Base-by-base conservation (phyloP, 2,329 filamentous ascomycete genomes). In the Trichoderma sp. region DNA sequence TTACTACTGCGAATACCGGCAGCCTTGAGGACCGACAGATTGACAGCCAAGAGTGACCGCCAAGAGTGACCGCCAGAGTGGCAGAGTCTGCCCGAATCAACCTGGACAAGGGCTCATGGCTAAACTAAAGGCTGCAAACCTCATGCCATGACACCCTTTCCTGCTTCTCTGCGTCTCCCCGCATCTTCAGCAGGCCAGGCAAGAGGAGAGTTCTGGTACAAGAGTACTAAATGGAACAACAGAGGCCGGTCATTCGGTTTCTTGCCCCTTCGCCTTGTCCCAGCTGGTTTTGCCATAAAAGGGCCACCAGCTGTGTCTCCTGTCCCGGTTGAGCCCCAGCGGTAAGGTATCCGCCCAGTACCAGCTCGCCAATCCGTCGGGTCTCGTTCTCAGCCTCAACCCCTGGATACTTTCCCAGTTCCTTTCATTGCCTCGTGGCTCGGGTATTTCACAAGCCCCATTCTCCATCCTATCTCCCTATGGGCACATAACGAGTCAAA, bases 361-460 rank as follows among this genome's bases (percentile, higher is more conserved):
- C 30, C 24, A 58, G 21, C 21, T 51, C 48, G 47, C 58, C 58
- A 61, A 61, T 63, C 61, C 61, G 61, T 63, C 61, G 61, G 60
- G 51, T 63, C 60, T 17, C 60, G 21, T 21, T 15, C 12, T n/a
- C 39, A 24, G 39, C 19, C 43, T 39, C 34, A 39, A 14, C 51
- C 61, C 61, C 41, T 44, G 48, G 28, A 5, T 39, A 39, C 48
- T 54, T n/a, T 34, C 34, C 30, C 47, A 19, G 39, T 43, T 14
- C 17, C 19, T 34, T 62, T 12, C 15, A 44, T 19, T 34, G 50
- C n/a, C 10, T 48, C 44, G 44, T 21, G 24, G 28, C 26, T 41
- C 61, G 51, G 61, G 55, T 63, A 63, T 63, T 56, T 55, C 51
- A 47, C 21, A n/a, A 26, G 34, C 34, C 34, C 30, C 19, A 34